Conservation (phyloP, 345 rosid species). For the Citrus inodora region DNA sequence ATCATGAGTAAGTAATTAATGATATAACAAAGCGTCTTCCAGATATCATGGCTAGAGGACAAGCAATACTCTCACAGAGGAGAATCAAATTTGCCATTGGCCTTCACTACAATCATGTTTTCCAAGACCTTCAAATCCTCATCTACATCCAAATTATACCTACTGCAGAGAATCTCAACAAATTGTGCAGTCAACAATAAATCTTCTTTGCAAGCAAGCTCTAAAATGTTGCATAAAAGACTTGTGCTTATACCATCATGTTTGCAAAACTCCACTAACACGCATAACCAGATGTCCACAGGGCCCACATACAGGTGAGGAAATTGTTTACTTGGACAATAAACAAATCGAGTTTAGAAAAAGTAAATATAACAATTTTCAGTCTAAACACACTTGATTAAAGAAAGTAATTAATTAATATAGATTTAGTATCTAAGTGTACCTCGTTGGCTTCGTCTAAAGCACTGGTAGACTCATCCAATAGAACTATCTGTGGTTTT, state of each 20-base stretch:
- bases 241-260: background rate
- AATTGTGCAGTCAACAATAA: background rate
- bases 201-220: background rate
- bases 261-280: background rate
- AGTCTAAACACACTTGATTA: background rate
- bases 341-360: background rate
- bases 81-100: background rate
- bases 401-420: background rate
- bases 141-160: background rate
- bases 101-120: background rate
- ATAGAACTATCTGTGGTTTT: conserved; percentile 72
- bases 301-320: background rate
- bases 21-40: background rate
- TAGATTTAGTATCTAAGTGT: conserved; percentile 14
- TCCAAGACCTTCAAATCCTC: background rate
- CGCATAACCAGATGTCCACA: background rate
- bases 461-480: conserved; percentile 96
- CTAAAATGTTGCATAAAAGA: background rate
- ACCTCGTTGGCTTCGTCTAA: conserved; percentile 94
- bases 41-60: background rate
- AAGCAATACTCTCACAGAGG: background rate
- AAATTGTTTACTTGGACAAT: background rate
- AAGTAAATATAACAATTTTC: background rate
- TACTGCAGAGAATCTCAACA: background rate
- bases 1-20: background rate